Conservation (phyloP, 2,329 filamentous ascomycete species). For the Cytospora paraplurivora region DNA sequence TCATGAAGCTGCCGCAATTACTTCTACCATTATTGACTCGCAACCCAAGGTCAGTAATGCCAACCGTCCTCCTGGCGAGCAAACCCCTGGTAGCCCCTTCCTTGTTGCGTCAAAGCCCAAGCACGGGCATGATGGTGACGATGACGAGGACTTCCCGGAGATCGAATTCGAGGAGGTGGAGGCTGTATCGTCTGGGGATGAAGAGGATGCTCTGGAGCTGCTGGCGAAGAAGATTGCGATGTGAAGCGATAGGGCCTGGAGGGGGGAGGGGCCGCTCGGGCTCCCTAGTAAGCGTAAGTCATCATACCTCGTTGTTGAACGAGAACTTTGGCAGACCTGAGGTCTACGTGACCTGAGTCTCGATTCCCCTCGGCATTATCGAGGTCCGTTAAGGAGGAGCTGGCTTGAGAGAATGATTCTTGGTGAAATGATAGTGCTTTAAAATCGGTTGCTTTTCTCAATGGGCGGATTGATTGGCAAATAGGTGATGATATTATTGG, state of each 20-base stretch:
- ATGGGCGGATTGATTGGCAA: no score
- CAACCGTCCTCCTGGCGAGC: slow-evolving; percentile 48
- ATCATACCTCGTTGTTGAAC: not conserved
- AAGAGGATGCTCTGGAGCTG: slow-evolving; percentile 41
- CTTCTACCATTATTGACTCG: not conserved
- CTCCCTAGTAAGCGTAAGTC: not conserved
- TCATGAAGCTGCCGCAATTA: no score
- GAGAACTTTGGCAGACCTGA: not conserved
- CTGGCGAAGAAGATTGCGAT: slow-evolving; percentile 20
- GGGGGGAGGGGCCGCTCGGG: not conserved
- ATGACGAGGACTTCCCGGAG: slow-evolving; percentile 44
- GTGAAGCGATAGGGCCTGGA: not conserved
- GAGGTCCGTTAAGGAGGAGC: no score
- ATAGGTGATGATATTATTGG: no score
- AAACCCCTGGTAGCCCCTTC: slow-evolving; percentile 36
- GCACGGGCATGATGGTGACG: slow-evolving; percentile 40
- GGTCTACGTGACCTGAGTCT: not conserved
- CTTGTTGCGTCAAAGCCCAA: not conserved
- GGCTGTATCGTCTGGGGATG: slow-evolving; percentile 53
- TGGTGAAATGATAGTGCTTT: no score
- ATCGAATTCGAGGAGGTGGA: slow-evolving; percentile 58
- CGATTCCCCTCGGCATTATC: not conserved
- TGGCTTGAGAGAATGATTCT: no score
- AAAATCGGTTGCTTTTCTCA: no score
- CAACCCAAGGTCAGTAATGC: slow-evolving; percentile 42